Evolutionary conservation across 2,329 filamentous ascomycete species (phyloP).

Genomic region (Acrodontium crateriforme): DNA sequence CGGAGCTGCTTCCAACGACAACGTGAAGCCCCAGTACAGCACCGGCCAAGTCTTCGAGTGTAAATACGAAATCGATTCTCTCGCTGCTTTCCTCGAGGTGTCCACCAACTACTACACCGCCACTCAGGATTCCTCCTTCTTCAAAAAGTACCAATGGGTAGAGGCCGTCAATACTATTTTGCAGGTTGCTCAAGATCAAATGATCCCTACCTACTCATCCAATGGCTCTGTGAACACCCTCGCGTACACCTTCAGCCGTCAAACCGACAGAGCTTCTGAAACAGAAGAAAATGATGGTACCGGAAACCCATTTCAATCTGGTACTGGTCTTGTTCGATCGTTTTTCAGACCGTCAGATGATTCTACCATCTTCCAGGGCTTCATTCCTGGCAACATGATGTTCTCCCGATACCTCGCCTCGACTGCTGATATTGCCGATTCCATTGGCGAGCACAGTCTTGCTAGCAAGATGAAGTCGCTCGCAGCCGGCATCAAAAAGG

Average conservation of each 20-base stretch:
- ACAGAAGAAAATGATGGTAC: conserved; percentile 40
- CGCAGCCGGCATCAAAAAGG: conserved; percentile 30
- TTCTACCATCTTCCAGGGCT: conserved; percentile 35
- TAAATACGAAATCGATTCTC: conserved; percentile 40
- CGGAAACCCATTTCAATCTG: conserved; percentile 35
- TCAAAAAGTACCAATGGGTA: conserved; percentile 35
- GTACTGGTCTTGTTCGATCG: conserved; percentile 35
- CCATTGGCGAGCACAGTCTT: conserved; percentile 34
- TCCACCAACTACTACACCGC: conserved; percentile 36
- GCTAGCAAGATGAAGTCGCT: conserved; percentile 44
- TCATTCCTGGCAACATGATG: conserved; percentile 52
- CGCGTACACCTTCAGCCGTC: conserved; percentile 34
- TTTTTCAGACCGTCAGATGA: conserved; percentile 39
- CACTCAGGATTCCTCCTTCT: conserved; percentile 35
- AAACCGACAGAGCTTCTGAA: conserved; percentile 32
- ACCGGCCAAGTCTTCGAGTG: conserved; percentile 34
- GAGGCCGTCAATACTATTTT: conserved; percentile 32
- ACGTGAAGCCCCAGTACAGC: conserved; percentile 29
- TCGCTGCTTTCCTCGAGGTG: conserved; percentile 38
- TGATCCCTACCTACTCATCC: conserved; percentile 33
- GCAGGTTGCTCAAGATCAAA: conserved; percentile 33
- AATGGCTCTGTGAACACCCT: conserved; percentile 30
- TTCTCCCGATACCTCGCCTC: conserved; percentile 49
- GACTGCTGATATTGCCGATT: conserved; percentile 39
- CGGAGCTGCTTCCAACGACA: conserved; percentile 25